Conservation (phyloP, 371 early-diverging fungal genomes). For the Mortierella sp. region DNA sequence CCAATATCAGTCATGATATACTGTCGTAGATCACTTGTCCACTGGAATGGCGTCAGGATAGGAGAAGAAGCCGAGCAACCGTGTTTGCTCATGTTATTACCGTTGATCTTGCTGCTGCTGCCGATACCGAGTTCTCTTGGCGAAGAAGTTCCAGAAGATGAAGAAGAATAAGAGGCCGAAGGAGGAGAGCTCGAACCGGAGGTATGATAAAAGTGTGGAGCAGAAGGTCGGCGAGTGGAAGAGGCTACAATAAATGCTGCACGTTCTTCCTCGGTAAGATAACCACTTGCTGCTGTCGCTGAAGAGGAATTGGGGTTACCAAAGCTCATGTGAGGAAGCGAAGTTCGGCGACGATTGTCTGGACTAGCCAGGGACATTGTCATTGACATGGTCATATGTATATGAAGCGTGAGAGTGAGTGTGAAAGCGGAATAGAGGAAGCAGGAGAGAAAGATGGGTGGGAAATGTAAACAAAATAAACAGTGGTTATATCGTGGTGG, state of each 20-base stretch:
- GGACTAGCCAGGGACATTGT: slow-evolving; percentile 18
- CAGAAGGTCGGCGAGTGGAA: background rate
- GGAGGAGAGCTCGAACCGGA: slow-evolving; percentile 7
- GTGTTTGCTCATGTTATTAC: slow-evolving; percentile 10
- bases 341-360: slow-evolving; percentile 12
- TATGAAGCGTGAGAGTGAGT: background rate
- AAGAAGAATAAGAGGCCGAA: slow-evolving; percentile 14
- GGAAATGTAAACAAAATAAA: background rate
- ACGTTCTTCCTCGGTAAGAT: slow-evolving; percentile 2
- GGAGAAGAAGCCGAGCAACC: slow-evolving; percentile 24
- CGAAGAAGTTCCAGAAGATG: background rate
- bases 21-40: slow-evolving; percentile 38
- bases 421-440: background rate
- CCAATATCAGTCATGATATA: slow-evolving; percentile 52
- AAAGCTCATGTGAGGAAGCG: slow-evolving; percentile 13
- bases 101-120: background rate
- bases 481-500: background rate
- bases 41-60: slow-evolving; percentile 46
- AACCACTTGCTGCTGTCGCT: background rate
- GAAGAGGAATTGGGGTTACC: no score
- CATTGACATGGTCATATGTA: slow-evolving; percentile 24
- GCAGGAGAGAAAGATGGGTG: background rate
- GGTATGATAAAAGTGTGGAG: background rate
- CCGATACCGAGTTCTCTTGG: background rate
- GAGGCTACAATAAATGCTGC: background rate